These are phyloP conservation scores for Pseudocercospora fijiensis DNA, from an alignment of 2,329 filamentous ascomycete genomes.

Conservation along the genomic window DNA sequence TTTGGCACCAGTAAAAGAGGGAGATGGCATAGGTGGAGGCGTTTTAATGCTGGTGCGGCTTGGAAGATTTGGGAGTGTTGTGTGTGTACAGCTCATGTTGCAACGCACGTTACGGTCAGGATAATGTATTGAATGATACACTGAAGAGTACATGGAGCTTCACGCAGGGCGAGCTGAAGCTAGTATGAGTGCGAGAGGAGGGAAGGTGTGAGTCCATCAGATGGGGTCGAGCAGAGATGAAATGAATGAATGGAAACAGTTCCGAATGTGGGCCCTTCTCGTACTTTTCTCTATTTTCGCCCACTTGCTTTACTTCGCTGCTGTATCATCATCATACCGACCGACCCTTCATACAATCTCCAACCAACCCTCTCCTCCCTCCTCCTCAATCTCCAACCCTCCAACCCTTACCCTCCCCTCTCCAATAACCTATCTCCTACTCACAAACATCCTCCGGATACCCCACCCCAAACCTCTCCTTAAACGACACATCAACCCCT, in stretches of 20 bases:
- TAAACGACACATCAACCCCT: background rate
- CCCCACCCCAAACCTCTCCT: background rate
- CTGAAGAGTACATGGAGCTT: conserved; percentile 4
- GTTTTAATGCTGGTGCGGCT: conserved; percentile 4
- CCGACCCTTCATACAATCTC: too few relatives aligned
- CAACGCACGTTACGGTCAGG: conserved; percentile 5
- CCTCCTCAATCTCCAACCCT: too few relatives aligned
- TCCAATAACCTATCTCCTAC: too few relatives aligned
- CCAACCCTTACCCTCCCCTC: too few relatives aligned
- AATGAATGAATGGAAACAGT: background rate
- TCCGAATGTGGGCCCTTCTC: background rate
- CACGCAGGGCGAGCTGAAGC: conserved; percentile 8
- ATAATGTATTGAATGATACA: conserved; percentile 10
- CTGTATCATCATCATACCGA: too few relatives aligned
- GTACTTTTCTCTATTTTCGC: background rate
- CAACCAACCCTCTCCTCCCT: too few relatives aligned
- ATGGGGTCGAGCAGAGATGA: background rate
- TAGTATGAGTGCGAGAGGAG: background rate
- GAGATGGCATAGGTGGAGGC: background rate
- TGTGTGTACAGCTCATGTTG: conserved; percentile 9
- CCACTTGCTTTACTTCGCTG: too few relatives aligned
- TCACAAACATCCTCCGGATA: background rate
- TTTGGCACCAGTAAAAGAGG: background rate
- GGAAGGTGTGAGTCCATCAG: background rate
- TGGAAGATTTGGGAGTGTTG: background rate